Base-by-base conservation (phyloP, 768 basidiomycete genomes). In the Boletus pseudo-olivaceus region DNA sequence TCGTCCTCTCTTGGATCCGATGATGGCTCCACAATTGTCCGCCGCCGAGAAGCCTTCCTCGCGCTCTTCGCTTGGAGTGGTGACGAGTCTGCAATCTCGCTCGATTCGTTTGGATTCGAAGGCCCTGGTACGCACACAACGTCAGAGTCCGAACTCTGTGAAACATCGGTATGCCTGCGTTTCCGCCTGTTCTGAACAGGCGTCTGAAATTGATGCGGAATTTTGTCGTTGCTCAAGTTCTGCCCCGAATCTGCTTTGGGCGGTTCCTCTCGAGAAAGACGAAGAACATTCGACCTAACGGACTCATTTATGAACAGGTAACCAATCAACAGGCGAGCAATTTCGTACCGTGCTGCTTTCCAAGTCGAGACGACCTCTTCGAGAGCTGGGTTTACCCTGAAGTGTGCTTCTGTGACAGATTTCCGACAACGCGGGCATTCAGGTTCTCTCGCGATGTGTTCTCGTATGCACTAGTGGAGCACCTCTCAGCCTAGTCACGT, bases 361-460 rank as follows among this genome's bases (percentile, higher is more conserved):
- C 90, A 93, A n/a, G 82, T 76, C n/a, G 74, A 69, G 3, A 89
- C 80, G 11, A 78, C 78, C 55, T 83, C 85, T 66, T 90, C 91
- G 42, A 93, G 65, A n/a, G 73, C 76, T n/a, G 81, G 73, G 63
- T 89, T 89, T 35, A 81, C 77, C 58, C 88, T 73, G 51, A 93
- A 73, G 42, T 86, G 82, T 4, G 76, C 77, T 65, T 91, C 89
- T 12, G 75, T 76, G 0, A 79, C 70, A 19, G 68, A 54, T 60
- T 83, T 82, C 19, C 87, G 78, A 68, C 91, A 93, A 17, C 72
- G 75, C 8, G 91, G 90, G 61, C 91, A 93, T 65, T 86, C 83
- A 26, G 82, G 78, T 63, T 86, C 84, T 32, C 67, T 74, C 7
- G 74, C 62, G 29, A 91, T 67, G 5, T 80, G 75, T 20, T 79